Base-by-base conservation (phyloP, 495 filamentous ascomycete genomes). In the Aspergillus avenaceus region DNA sequence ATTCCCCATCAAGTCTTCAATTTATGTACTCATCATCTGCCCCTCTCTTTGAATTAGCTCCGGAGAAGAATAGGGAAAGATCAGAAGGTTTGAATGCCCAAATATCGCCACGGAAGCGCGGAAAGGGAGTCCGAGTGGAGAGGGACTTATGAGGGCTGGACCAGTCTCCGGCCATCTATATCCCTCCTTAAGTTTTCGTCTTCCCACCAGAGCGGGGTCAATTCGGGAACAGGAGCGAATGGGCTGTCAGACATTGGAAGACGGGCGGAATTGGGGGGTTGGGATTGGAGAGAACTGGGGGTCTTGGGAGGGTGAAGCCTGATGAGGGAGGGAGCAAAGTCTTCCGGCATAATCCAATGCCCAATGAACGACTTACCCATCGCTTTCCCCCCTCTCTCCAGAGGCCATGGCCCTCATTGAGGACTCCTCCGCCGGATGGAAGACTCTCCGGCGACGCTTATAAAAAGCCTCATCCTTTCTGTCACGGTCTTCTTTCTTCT, bases 401-500 rank as follows among this genome's bases (percentile, higher is more conserved):
- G 54, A 41, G 47, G 38, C 53, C 51, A 42, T 54, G 54, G 53
- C 55, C 34, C 28, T 56, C 47, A n/a, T 50, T 50, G 38, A 46
- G 38, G 50, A 13, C 27, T 41, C 46, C 37, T 63, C 66, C 64
- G 61, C 63, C 66, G 73, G 69, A 70, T 45, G 57, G 69, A 74
- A 65, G 64, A 73, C 70, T 64, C 58, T 65, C 71, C 73, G 74
- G 47, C 32, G 64, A 82, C 63, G 79, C 68, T 65, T 87, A 87
- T 87, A 87, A 83, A 87, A 78, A 67, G 77, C 70, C 62, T 56
- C 57, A 69, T 62, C 54, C 76, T 61, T 65, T 75, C 72, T 57
- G 62, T 56, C 55, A 58, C 42, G 47, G 54, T 38, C 25, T 61
- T 36, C 51, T 67, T 19, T 54, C 58, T 64, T 77, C 66, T 74